Evolutionary conservation across 768 basidiomycete species (phyloP).

Genomic region (Boletus vinaceobasis): DNA sequence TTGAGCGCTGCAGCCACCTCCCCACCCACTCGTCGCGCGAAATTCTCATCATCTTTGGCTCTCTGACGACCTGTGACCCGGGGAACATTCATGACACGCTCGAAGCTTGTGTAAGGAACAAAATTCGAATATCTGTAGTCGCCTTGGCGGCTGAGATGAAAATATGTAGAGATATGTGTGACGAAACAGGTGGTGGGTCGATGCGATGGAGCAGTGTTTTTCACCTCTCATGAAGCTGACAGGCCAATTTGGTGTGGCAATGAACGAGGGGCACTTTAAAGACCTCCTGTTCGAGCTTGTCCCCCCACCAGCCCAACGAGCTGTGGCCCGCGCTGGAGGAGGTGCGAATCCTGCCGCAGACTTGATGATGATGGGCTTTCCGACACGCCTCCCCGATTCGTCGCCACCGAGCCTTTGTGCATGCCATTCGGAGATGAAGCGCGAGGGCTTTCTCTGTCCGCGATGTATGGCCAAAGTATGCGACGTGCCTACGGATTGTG

Average conservation of each 20-base stretch:
- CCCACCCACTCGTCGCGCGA: constrained; percentile 96
- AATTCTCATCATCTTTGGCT: constrained; percentile 91
- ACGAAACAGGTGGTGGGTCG: constrained; percentile 79
- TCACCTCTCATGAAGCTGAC: constrained; percentile 16
- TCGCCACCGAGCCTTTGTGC: constrained; percentile 84
- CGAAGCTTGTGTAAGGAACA: constrained; percentile 76
- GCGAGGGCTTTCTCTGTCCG: constrained; percentile 93
- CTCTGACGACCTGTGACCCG: constrained; percentile 94
- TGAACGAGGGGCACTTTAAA: constrained; percentile 97
- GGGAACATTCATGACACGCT: constrained; percentile 95
- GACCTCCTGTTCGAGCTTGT: constrained; percentile 95
- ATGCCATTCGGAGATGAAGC: constrained; percentile 90
- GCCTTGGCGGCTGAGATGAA: constrained; percentile 98
- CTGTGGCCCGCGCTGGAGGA: constrained; percentile 44
- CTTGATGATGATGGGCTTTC: constrained; percentile 99
- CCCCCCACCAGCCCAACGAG: constrained; percentile 85
- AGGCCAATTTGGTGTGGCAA: constrained; percentile 93
- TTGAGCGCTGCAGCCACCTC: constrained; percentile 65
- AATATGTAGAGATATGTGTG: constrained; percentile 88
- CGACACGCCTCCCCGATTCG: constrained; percentile 82
- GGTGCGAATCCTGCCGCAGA: constrained; percentile 69
- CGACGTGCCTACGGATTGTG: constrained; percentile 97
- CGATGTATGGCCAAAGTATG: constrained; percentile 91
- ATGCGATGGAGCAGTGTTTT: background rate
- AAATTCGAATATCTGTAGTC: constrained; percentile 89